A percentile compares a stretch with the other conserved stretches of the same genome.
Conservation (phyloP, 2,329 filamentous ascomycete genomes). For the Fusarium continuum region DNA sequence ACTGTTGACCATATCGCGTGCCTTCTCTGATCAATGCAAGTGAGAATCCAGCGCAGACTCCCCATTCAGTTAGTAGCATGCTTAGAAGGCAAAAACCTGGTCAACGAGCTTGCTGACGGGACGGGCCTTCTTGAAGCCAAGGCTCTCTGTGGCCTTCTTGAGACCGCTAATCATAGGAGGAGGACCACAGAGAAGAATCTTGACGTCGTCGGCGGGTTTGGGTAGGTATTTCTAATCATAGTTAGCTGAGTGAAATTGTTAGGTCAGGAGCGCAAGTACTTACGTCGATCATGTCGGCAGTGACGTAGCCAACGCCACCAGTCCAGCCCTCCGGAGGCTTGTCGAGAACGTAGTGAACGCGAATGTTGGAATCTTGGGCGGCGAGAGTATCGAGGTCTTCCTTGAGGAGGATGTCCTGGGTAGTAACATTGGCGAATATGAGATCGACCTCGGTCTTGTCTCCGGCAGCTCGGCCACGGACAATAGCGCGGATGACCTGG, state of each 20-base stretch:
- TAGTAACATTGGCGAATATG: conserved; percentile 96
- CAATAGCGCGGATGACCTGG: conserved; percentile 91
- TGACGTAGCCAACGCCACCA: conserved; percentile 94
- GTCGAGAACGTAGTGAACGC: conserved; percentile 95
- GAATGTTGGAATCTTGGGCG: conserved; percentile 80
- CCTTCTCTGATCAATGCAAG: not conserved
- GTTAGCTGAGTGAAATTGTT: conserved; percentile 40
- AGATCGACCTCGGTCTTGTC: conserved; percentile 91
- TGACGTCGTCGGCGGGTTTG: conserved; percentile 84
- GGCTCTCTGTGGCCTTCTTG: conserved; percentile 91
- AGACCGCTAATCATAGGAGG: conserved; percentile 96
- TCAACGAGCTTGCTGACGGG: conserved; percentile 98
- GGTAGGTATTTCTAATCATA: conserved; percentile 75
- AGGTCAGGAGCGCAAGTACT: conserved; percentile 37
- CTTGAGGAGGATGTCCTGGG: conserved; percentile 90
- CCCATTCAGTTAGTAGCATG: not conserved
- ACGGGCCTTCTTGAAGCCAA: conserved; percentile 91
- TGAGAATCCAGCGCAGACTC: not conserved
- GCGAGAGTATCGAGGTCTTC: conserved; percentile 87
- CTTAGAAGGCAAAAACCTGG: conserved; percentile 91
- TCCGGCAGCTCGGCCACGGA: conserved; percentile 78
- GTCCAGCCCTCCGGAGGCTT: conserved; percentile 92
- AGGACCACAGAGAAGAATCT: conserved; percentile 93
- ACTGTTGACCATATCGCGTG: not conserved
- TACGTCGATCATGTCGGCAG: conserved; percentile 92